A percentile compares a stretch with the other conserved stretches of the same genome.
phyloP scores from a whole-genome alignment of 805 yeast genomes.

The Phaffomyces antillensis region DNA sequence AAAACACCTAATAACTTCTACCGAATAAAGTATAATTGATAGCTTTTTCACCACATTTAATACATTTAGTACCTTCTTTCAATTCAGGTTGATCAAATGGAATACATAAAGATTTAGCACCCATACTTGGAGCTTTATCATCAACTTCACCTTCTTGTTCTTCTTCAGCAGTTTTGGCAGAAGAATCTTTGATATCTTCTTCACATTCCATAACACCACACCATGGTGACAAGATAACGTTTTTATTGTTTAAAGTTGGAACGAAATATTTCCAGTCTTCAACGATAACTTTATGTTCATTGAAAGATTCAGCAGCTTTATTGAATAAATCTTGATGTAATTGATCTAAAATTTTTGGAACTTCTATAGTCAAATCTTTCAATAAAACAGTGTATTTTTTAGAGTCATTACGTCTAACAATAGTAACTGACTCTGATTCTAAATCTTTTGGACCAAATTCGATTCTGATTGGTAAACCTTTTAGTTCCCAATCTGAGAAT shows the following conservation, averaged over 20 bases:
- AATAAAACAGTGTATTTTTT: slow-evolving; percentile 64
- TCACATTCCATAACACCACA: slow-evolving; percentile 94
- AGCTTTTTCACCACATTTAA: slow-evolving; percentile 74
- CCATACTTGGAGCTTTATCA: slow-evolving; percentile 98
- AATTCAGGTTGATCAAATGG: slow-evolving; percentile 89
- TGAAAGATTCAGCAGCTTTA: slow-evolving; percentile 77
- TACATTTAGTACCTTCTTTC: slow-evolving; percentile 76
- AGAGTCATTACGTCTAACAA: slow-evolving; percentile 90
- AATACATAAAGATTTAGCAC: slow-evolving; percentile 96
- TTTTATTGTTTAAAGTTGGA: slow-evolving; percentile 84
- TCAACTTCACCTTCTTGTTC: slow-evolving; percentile 78
- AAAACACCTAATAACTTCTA: slow-evolving; percentile 65
- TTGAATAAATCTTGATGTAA: slow-evolving; percentile 70
- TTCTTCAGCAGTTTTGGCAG: slow-evolving; percentile 52
- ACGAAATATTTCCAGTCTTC: slow-evolving; percentile 89
- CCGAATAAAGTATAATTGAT: slow-evolving; percentile 91
- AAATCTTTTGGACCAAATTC: slow-evolving; percentile 97
- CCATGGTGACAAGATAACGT: slow-evolving; percentile 93
- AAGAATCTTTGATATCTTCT: slow-evolving; percentile 91
- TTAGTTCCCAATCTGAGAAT: slow-evolving; percentile 93
- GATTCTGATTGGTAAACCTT: slow-evolving; percentile 89
- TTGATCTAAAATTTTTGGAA: slow-evolving; percentile 73
- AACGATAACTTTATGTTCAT: slow-evolving; percentile 75
- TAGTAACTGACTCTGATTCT: slow-evolving; percentile 68
- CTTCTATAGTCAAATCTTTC: slow-evolving; percentile 52